Conservation (phyloP, 2,329 filamentous ascomycete species). For the Albifimbria verrucaria region DNA sequence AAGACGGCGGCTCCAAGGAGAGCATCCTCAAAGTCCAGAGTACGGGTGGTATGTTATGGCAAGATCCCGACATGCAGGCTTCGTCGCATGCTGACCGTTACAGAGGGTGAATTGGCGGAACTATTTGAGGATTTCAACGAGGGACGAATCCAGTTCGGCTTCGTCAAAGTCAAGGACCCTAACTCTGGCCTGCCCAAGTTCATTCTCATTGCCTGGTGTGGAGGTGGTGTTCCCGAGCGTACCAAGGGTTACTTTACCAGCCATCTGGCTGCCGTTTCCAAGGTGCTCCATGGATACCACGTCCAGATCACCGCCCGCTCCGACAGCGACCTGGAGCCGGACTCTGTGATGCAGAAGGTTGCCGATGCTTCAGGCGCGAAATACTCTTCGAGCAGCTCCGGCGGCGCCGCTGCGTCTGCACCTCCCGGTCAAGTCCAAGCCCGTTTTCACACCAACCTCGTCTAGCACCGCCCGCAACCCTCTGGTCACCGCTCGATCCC, state of each 20-base stretch:
- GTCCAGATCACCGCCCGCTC: slow-evolving; percentile 96
- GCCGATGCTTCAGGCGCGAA: slow-evolving; percentile 92
- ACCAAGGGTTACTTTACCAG: slow-evolving; percentile 99
- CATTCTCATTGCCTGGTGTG: slow-evolving; percentile 94
- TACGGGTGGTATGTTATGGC: slow-evolving; percentile 66
- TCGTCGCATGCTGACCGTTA: slow-evolving; percentile 7
- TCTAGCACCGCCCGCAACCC: slow-evolving; percentile 57
- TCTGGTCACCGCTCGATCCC: slow-evolving; percentile 62
- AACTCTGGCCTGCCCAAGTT: slow-evolving; percentile 88
- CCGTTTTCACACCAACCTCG: slow-evolving; percentile 79
- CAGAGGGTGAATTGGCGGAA: slow-evolving; percentile 87
- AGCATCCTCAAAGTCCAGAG: slow-evolving; percentile 92
- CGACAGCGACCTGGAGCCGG: slow-evolving; percentile 81
- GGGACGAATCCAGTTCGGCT: slow-evolving; percentile 94
- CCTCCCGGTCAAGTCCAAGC: slow-evolving; percentile 81
- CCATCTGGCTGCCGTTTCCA: slow-evolving; percentile 83
- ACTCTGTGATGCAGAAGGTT: slow-evolving; percentile 88
- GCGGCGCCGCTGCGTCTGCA: slow-evolving; percentile 48
- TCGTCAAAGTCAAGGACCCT: slow-evolving; percentile 92
- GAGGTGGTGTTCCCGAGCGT: slow-evolving; percentile 94
- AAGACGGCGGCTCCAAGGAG: slow-evolving; percentile 81
- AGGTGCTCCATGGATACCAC: slow-evolving; percentile 93
- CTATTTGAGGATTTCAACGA: slow-evolving; percentile 96
- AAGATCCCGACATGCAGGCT: neutral
- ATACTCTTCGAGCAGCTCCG: slow-evolving; percentile 70